These are phyloP conservation scores for Phytophthora brassicae DNA, from an alignment of 352 stramenopile species.

Conservation along the genomic window DNA sequence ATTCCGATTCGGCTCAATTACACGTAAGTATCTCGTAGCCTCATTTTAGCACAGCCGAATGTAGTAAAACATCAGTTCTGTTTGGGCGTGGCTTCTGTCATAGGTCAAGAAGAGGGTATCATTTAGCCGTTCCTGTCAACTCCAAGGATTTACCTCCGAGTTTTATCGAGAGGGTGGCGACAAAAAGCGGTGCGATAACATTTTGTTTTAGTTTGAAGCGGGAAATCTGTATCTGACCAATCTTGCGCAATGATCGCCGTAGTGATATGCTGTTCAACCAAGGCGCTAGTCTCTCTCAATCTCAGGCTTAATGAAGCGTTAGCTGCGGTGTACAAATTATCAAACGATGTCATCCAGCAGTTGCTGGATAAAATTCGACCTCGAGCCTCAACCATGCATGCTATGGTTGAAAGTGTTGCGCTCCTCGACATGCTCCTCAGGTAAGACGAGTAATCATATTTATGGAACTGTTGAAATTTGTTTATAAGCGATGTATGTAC, in stretches of 20 bases:
- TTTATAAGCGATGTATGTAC: not conserved
- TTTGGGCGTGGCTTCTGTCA: not conserved
- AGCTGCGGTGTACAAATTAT: constrained; percentile 86
- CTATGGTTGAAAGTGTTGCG: constrained; percentile 88
- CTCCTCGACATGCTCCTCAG: constrained; percentile 92
- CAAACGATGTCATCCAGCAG: constrained; percentile 83
- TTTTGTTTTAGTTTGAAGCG: not conserved
- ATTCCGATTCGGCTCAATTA: constrained; percentile 75
- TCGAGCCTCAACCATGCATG: constrained; percentile 73
- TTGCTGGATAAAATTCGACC: constrained; percentile 82
- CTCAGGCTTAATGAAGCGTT: constrained; percentile 80
- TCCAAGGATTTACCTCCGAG: constrained; percentile 49
- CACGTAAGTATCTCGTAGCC: constrained; percentile 49
- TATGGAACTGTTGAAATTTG: not conserved
- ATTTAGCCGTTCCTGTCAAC: constrained; percentile 64
- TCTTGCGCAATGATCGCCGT: constrained; percentile 11
- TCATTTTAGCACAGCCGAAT: not conserved
- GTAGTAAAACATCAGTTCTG: not conserved
- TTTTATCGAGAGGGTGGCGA: constrained; percentile 69
- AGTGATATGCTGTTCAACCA: constrained; percentile 89
- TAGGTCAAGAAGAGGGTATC: constrained; percentile 70
- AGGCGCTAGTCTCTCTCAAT: constrained; percentile 85
- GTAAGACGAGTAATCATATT: constrained; percentile 24
- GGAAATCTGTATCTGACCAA: constrained; percentile 3
- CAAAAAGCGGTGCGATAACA: constrained; percentile 51